Evolutionary conservation across 106 monocot species (phyloP).

Genomic region (Apostasia shenzhenica): DNA sequence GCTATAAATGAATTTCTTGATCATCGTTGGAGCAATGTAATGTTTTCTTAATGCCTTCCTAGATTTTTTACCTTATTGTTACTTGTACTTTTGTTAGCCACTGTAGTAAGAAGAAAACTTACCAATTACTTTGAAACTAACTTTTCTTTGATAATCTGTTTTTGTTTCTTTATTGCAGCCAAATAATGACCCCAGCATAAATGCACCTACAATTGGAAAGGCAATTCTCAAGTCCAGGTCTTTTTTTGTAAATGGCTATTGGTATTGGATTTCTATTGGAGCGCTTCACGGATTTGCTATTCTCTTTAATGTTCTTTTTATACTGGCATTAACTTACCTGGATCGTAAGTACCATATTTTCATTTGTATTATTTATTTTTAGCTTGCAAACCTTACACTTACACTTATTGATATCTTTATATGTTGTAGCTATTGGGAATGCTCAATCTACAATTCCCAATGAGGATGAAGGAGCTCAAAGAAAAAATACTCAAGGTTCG

Average conservation of each 20-base stretch:
- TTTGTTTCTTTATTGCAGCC: constrained; percentile 30
- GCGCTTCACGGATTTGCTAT: constrained; percentile 49
- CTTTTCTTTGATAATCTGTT: not conserved
- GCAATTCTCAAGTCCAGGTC: constrained; percentile 71
- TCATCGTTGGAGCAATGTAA: constrained; percentile 41
- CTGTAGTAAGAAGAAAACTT: constrained; percentile 37
- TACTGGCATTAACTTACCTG: constrained; percentile 48
- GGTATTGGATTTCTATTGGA: constrained; percentile 69
- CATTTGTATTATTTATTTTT: not conserved
- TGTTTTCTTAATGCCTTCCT: not conserved
- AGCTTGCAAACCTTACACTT: not conserved
- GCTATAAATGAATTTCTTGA: constrained; percentile 75
- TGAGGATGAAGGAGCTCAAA: constrained; percentile 14
- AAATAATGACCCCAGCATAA: constrained; percentile 42
- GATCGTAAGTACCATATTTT: constrained; percentile 31
- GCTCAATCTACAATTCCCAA: constrained; percentile 15
- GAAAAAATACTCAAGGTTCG: constrained; percentile 9
- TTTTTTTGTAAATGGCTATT: constrained; percentile 37
- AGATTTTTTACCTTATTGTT: not conserved
- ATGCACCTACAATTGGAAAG: constrained; percentile 58
- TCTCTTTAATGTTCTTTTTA: constrained; percentile 51
- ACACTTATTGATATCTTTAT: not conserved
- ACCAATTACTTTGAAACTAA: constrained; percentile 7
- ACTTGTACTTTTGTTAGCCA: constrained; percentile 12
- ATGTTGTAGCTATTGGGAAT: not conserved